These are phyloP conservation scores for Stephania yunnanensis DNA, from an alignment of 164 flowering plant genomes.

Conservation along the genomic window DNA sequence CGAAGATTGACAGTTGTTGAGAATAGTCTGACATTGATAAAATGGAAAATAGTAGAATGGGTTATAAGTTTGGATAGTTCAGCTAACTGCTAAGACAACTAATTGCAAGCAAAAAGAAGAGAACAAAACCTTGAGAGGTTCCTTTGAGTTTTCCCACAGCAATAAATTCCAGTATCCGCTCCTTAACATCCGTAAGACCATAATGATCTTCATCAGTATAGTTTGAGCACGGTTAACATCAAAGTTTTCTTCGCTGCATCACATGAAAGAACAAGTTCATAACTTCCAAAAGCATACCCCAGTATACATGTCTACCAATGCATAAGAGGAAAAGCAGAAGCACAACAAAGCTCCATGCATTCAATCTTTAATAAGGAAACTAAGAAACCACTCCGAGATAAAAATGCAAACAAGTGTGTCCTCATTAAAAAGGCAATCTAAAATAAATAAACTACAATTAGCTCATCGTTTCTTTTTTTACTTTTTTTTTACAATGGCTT, in stretches of 20 bases:
- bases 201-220: constrained; percentile 97
- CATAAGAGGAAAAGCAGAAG: neutral
- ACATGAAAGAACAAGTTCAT: constrained; percentile 1
- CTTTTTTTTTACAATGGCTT: no score
- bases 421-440: no score
- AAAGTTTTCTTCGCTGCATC: constrained; percentile 93
- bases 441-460: no score
- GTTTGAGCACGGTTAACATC: constrained; percentile 77
- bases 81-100: no score
- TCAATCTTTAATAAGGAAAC: neutral
- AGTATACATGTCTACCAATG: neutral
- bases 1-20: no score
- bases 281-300: neutral
- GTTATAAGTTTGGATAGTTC: no score
- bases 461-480: no score
- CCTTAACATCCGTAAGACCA: constrained; percentile 95
- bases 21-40: no score
- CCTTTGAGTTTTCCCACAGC: constrained; percentile 98
- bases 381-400: neutral
- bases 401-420: neutral
- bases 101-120: neutral
- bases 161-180: constrained; percentile 96
- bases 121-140: constrained; percentile 72
- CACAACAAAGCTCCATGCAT: neutral
- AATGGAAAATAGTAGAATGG: no score